Evolutionary conservation across 2,329 filamentous ascomycete genomes (phyloP).

Genomic region (Aureobasidium pullulans): DNA sequence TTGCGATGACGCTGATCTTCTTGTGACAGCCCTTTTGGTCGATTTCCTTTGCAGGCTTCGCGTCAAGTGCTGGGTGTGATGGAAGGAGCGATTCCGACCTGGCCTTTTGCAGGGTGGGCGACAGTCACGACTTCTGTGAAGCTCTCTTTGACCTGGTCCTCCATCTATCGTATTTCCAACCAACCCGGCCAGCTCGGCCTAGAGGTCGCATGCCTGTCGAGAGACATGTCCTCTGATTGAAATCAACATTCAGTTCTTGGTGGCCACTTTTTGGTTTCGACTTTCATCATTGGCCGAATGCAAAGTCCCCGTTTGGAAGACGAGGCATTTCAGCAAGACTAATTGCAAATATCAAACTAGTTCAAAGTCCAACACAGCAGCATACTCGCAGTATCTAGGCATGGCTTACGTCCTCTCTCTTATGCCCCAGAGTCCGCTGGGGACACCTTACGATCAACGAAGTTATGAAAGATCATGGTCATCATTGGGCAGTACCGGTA

Average conservation of each 20-base stretch:
- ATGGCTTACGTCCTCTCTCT: conserved; percentile 19
- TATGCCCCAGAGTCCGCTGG: conserved; percentile 9
- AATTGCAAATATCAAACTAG: neutral
- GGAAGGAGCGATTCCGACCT: conserved; percentile 1
- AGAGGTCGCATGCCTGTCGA: conserved; percentile 2
- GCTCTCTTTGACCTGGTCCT: neutral
- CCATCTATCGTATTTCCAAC: conserved; percentile 10
- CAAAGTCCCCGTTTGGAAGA: neutral
- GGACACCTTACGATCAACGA: conserved; percentile 7
- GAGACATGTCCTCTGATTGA: conserved; percentile 11
- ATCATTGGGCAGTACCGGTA: conserved; percentile 12
- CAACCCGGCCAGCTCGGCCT: conserved; percentile 2
- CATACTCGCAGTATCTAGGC: neutral
- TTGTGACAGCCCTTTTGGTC: neutral
- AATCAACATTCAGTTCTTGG: neutral
- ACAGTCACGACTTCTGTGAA: neutral
- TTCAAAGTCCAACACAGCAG: conserved; percentile 7
- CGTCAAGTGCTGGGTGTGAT: neutral
- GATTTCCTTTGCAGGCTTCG: conserved; percentile 4
- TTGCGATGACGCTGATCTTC: neutral
- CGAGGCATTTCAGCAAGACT: neutral
- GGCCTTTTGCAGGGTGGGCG: neutral
- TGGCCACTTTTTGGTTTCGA: conserved; percentile 4
- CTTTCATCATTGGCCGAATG: neutral
- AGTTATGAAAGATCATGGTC: conserved; percentile 13